Conservation (phyloP, 169 alveolate species). For the Plasmodium knowlesi region DNA sequence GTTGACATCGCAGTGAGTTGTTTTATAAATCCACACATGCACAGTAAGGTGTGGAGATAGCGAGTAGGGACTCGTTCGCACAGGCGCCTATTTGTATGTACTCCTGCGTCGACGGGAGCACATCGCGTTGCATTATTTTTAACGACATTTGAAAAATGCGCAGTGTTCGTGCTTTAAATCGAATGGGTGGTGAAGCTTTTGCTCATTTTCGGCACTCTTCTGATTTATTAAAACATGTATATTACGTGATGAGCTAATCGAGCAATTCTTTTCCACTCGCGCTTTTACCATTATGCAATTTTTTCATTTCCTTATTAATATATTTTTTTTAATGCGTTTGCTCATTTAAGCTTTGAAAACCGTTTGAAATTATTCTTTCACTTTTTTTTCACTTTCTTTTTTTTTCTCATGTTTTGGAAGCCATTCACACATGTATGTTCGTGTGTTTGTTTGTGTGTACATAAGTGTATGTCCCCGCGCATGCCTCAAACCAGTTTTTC, state of each 20-base stretch:
- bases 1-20: background rate
- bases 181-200: background rate
- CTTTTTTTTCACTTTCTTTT: background rate
- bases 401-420: background rate
- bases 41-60: background rate
- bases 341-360: conserved; percentile 9
- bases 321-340: conserved; percentile 13
- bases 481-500: background rate
- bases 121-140: background rate
- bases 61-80: background rate
- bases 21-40: background rate
- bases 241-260: background rate
- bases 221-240: background rate
- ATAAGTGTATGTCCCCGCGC: background rate
- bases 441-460: conserved; percentile 3
- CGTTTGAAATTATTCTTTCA: background rate
- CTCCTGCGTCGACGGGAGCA: background rate
- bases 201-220: background rate
- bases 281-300: background rate
- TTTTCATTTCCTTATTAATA: background rate
- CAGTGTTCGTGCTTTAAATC: background rate
- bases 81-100: background rate
- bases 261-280: background rate
- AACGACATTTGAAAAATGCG: background rate
- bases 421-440: background rate